Base-by-base conservation (phyloP, 2,329 filamentous ascomycete genomes). In the Trichoderma citrinoviride region DNA sequence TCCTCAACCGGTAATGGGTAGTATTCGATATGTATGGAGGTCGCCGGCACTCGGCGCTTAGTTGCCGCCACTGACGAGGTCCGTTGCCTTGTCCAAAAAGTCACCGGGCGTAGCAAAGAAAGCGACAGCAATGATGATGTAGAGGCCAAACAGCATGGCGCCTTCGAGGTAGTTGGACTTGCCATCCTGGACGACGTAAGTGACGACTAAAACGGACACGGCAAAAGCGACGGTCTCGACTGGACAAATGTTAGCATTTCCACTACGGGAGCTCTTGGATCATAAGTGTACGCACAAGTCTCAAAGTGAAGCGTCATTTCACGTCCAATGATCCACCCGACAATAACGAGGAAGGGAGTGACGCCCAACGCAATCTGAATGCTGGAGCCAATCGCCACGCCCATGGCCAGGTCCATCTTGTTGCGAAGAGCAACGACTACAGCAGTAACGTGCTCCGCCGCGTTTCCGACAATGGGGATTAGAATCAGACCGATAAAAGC, bases 101-200 rank as follows among this genome's bases (percentile, higher is more conserved):
- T 79, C 79, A 67, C 72, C 70, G 3, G 84, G 84, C 15, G 81
- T 84, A 64, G 82, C 84, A 70, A 83, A 87, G 72, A 87, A 87
- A 17, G 85, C 85, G 40, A 87, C 75, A 5, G 85, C 85, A 66
- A 87, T 87, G 70, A 87, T 87, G 54, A 82, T 71, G 72, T 87
- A 87, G 17, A 87, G 77, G 56, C 77, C 78, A 64, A 80, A 72
- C 53, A 80, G 72, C 86, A 94, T 90, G 54, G 89, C 89, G 50
- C 91, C 91, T 75, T 94, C 91, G 23, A 94, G 84, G 70, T 94
- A 94, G 76, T 94, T 95, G 15, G 88, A 91, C 76, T 90, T 91
- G 72, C 91, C 91, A 72, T 94, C 91, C 73, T 91, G 88, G 49
- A 93, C 89, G 3, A 85, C 90, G 76, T 87, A 93, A 64, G 86